These are phyloP conservation scores for Cutaneotrichosporon mucoides DNA, from an alignment of 1,284 basidiomycete species.

Conservation along the genomic window DNA sequence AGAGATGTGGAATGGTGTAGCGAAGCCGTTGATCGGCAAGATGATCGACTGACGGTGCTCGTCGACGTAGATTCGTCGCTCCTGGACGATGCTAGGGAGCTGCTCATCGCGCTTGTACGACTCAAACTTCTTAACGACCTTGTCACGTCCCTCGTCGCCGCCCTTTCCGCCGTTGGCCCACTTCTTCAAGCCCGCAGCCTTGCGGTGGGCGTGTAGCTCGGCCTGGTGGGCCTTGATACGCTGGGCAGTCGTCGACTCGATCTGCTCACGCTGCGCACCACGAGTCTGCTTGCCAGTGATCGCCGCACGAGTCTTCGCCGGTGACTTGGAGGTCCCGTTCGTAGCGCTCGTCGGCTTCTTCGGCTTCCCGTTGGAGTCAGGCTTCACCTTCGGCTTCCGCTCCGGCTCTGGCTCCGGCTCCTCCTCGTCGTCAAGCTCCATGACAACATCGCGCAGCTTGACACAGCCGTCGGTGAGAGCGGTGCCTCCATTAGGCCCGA, in stretches of 20 bases:
- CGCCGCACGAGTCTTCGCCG: conserved; percentile 45
- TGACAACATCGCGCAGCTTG: conserved; percentile 77
- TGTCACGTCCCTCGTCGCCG: conserved; percentile 71
- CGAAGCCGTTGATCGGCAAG: conserved; percentile 89
- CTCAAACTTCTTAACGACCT: conserved; percentile 92
- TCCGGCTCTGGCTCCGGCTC: conserved; percentile 52
- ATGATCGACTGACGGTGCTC: conserved; percentile 84
- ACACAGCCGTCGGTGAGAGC: conserved; percentile 81
- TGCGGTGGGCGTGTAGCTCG: conserved; percentile 74
- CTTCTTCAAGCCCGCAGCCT: conserved; percentile 75
- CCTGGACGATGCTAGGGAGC: conserved; percentile 73
- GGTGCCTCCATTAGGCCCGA: conserved; percentile 64
- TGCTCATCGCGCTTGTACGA: conserved; percentile 93
- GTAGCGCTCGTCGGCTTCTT: conserved; percentile 62
- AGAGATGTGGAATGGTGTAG: conserved; percentile 97
- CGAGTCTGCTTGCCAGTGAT: conserved; percentile 74
- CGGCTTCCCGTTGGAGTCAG: conserved; percentile 7
- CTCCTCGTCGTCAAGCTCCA: conserved; percentile 61
- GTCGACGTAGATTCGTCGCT: conserved; percentile 83
- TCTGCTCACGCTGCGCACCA: conserved; percentile 68
- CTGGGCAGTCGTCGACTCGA: conserved; percentile 63
- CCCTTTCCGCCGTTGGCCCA: conserved; percentile 62
- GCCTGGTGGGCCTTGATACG: conserved; percentile 82
- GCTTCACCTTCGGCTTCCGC: conserved; percentile 49
- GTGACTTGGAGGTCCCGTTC: conserved; percentile 32